Evolutionary conservation across 306 rosid genomes (phyloP), one percentile per base, ranked within the genome.

Genomic region (Fragaria iinumae): DNA sequence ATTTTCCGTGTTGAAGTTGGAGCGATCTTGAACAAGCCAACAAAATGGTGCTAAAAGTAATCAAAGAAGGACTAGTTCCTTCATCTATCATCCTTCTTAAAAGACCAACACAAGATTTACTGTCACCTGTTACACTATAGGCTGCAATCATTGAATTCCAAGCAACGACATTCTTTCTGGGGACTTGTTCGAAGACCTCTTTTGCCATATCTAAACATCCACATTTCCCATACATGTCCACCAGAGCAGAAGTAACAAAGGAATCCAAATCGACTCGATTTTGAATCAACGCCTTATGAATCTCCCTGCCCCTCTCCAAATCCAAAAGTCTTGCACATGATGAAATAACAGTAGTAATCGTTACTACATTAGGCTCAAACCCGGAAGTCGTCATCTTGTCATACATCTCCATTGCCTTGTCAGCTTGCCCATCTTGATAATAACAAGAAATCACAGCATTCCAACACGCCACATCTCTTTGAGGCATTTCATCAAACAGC

Each of bases 171-270:
- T 86, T 88, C 89, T 86, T 93, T 63, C 67, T 74, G 20, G 94
- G 86, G 50, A 90, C 89, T 60, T 86, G 81, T 82, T 89, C 89
- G 55, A 93, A 93, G 82, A 90, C 80, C 77, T 88, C 89, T 63
- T 68, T 75, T 18, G 98, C 94, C 86, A 80, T 73, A 67, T 89
- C 86, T 69, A 93, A 72, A 69, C 81, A 85, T 36, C 94, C 90
- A 36, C 98, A 93, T 88, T 86, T 90, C 81, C 93, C 98, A 79
- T 93, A 93, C 96, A 90, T 88, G 77, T 90, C 96, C 78, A 93
- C 93, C 55, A 93, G 91, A 69, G 93, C 87, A 80, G 93, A 85
- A 80, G 82, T 66, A 75, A 85, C 74, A 74, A 86, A 89, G 79
- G 76, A 77, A 80, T 87, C 90, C 71, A 81, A 23, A 56, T 65